Evolutionary conservation across 2,329 filamentous ascomycete genomes (phyloP).

Genomic region (Mollisia scopiformis): DNA sequence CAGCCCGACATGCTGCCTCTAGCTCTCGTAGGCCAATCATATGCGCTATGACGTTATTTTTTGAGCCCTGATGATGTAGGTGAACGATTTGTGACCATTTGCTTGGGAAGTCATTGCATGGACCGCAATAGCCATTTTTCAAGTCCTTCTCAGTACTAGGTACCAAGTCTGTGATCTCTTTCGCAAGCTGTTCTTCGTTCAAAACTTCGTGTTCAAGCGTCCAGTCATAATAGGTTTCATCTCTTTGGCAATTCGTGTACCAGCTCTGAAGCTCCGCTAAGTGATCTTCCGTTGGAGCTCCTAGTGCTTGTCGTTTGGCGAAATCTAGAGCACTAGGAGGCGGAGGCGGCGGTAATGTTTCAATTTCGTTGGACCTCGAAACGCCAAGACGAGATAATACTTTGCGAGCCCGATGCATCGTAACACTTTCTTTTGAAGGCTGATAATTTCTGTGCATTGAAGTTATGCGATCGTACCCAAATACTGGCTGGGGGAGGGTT

Average conservation of each 20-base stretch:
- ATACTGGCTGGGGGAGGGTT: too few relatives aligned
- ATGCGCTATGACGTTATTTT: neutral
- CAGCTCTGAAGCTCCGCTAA: neutral
- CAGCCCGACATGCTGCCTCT: neutral
- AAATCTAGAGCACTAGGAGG: too few relatives aligned
- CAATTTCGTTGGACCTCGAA: too few relatives aligned
- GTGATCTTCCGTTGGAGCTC: neutral
- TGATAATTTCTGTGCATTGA: too few relatives aligned
- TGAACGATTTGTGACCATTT: neutral
- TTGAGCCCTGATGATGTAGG: neutral
- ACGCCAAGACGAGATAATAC: too few relatives aligned
- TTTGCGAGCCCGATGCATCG: too few relatives aligned
- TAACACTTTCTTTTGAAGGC: too few relatives aligned
- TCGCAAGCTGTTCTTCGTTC: neutral
- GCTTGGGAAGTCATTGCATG: neutral
- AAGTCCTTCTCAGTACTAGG: neutral
- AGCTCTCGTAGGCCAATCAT: neutral
- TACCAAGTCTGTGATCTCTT: neutral
- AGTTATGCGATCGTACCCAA: too few relatives aligned
- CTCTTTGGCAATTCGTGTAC: neutral
- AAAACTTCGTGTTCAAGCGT: neutral
- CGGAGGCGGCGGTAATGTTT: too few relatives aligned
- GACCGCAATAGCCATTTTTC: neutral
- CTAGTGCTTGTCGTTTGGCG: neutral
- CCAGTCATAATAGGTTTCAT: neutral